Percentiles rank a stretch among this genome's conserved stretches.
Evolutionary conservation across 352 stramenopile genomes (phyloP).

Genomic region (Globisporangium paddicum): DNA sequence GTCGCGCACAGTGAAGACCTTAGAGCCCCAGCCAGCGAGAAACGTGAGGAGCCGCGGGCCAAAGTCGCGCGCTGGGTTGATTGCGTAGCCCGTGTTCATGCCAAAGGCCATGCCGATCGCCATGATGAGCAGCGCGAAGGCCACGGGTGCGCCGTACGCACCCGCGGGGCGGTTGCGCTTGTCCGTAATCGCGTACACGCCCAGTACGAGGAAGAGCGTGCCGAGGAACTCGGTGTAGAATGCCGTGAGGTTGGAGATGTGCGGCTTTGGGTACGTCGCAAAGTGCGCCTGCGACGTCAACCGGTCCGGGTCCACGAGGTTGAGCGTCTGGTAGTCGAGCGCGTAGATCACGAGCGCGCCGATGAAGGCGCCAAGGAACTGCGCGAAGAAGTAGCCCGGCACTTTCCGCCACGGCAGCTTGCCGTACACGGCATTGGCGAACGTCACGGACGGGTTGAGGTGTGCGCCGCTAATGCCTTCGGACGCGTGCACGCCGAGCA

Average conservation of each 20-base stretch:
- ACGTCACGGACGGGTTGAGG: constrained; percentile 63
- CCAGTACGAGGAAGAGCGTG: constrained; percentile 52
- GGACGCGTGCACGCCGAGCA: constrained; percentile 60
- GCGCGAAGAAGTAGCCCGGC: constrained; percentile 43
- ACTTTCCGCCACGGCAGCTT: constrained; percentile 55
- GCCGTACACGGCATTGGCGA: constrained; percentile 41
- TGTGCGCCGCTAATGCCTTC: constrained; percentile 54
- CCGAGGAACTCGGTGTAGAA: constrained; percentile 65
- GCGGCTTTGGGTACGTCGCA: constrained; percentile 44
- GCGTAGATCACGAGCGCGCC: constrained; percentile 42
- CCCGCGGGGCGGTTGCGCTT: constrained; percentile 48
- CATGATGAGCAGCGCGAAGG: constrained; percentile 50
- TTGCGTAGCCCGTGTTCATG: constrained; percentile 60
- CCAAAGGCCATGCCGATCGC: constrained; percentile 70
- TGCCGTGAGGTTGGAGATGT: constrained; percentile 33
- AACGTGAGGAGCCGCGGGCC: constrained; percentile 33
- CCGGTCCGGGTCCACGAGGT: constrained; percentile 40
- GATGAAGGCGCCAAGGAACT: constrained; percentile 47
- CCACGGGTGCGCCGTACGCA: constrained; percentile 32
- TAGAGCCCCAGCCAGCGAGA: constrained; percentile 37
- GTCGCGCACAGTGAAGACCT: constrained; percentile 34
- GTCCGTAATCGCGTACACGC: constrained; percentile 58
- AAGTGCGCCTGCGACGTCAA: constrained; percentile 35
- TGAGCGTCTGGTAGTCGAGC: constrained; percentile 50
- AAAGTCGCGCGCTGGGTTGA: constrained; percentile 44